Conservation (phyloP, 441 rosid genomes). For the Arabidopsis lyrata region DNA sequence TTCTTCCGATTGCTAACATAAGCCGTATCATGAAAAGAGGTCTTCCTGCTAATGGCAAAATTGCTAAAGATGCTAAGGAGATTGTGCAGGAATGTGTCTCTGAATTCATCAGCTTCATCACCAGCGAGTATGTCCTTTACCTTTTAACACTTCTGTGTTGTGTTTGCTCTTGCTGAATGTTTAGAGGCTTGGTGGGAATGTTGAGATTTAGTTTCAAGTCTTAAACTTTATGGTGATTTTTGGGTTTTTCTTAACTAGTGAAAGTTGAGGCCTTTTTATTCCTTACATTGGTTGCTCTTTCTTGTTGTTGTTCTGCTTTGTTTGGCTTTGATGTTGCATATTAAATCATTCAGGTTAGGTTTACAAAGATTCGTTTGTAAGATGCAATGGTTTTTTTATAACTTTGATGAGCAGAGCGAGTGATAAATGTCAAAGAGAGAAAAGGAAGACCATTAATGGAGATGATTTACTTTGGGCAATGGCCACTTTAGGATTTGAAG, state of each 20-base stretch:
- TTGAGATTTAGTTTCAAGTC: not conserved
- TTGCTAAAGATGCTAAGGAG: conserved; percentile 97
- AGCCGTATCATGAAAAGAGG: conserved; percentile 95
- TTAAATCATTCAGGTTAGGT: conserved; percentile 1
- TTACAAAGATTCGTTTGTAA: not conserved
- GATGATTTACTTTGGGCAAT: conserved; percentile 99
- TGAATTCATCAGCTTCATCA: conserved; percentile 96
- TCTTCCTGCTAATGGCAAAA: conserved; percentile 92
- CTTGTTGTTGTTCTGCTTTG: not conserved
- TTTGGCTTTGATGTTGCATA: not conserved
- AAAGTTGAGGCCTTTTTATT: not conserved
- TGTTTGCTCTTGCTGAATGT: not conserved
- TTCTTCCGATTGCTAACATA: conserved; percentile 92
- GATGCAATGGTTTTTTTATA: not conserved
- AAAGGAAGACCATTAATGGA: conserved; percentile 95
- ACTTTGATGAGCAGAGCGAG: conserved; percentile 70
- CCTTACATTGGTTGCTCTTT: not conserved
- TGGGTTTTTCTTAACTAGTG: conserved; percentile 6
- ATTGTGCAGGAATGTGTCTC: conserved; percentile 97
- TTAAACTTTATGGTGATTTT: conserved; percentile 13
- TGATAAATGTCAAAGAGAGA: conserved; percentile 98
- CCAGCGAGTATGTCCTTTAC: conserved; percentile 75
- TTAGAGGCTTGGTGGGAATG: not conserved
- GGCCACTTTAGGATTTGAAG: conserved; percentile 98
- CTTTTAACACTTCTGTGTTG: not conserved